Evolutionary conservation across 164 flowering plant species (phyloP), one percentile per base, ranked within the genome.

Genomic region (Macadamia tetraphylla): DNA sequence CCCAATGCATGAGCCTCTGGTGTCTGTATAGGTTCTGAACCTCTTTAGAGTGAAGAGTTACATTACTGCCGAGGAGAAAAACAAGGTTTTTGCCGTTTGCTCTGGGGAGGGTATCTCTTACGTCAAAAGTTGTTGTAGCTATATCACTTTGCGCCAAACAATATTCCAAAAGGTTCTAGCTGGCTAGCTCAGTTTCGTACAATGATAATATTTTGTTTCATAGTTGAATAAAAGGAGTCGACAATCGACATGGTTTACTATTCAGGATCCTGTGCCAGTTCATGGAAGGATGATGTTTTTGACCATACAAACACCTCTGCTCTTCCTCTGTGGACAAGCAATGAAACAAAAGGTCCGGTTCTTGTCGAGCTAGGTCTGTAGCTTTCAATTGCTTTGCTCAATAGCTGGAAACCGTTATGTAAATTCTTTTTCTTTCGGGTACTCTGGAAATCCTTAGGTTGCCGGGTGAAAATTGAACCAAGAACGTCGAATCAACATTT

Each of bases 111-210:
- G 18, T 2, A 2, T 58, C 61, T 58, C 7, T 1, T 11, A 58
- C 61, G 61, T 30, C 70, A 32, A 7, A 64, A 14, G 60, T 10
- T 29, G 51, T 58, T 64, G 61, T 43, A 52, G 73, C 58, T 70
- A 15, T 56, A 49, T 43, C 42, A 55, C 53, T 43, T 29, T 18
- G 46, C 55, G 56, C 23, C 10, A 56, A 44, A 43, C 66, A 53
- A 66, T 11, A 44, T 35, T 72, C 66, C 70, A 67, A 72, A 67
- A 48, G 48, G 32, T 31, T 55, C 31, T 72, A 67, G 67, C 70
- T 72, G 75, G 66, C 48, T 29, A 46, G 57, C 14, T 49, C 48
- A 55, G 42, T 62, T 23, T 58, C 58, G 67, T 67, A 62, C 31
- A 62, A 55, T 55, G 42, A 35, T 6, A 13, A 30, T 56, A 29